Conservation (phyloP, 116 monocot genomes). For the Trichopus zeylanicus region DNA sequence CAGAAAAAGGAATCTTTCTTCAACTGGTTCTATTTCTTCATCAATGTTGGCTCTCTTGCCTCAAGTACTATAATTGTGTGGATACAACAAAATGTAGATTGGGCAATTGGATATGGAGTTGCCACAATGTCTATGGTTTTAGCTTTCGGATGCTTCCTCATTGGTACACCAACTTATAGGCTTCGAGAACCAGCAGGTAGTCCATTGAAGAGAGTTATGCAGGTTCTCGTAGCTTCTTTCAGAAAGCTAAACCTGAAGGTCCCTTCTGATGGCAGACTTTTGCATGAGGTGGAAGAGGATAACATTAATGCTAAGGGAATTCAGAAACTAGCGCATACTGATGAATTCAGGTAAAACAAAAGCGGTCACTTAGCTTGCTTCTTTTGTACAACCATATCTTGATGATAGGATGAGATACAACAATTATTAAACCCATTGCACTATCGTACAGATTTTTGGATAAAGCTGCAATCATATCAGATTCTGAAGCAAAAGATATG, state of each 20-base stretch:
- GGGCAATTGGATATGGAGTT: slow-evolving; percentile 38
- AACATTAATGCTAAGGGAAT: not conserved
- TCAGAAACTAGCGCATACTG: slow-evolving; percentile 8
- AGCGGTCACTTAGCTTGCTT: too few species aligned
- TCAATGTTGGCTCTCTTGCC: slow-evolving; percentile 23
- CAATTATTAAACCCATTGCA: too few species aligned
- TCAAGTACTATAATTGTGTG: slow-evolving; percentile 42
- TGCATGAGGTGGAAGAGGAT: slow-evolving; percentile 13
- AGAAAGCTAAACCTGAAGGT: slow-evolving; percentile 5
- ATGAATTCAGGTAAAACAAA: slow-evolving; percentile 24
- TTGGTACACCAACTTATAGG: slow-evolving; percentile 15
- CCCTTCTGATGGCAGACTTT: not conserved
- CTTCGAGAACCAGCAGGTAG: slow-evolving; percentile 15
- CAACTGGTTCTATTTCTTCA: slow-evolving; percentile 44
- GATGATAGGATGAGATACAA: too few species aligned
- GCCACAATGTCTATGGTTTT: slow-evolving; percentile 19
- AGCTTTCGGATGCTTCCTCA: slow-evolving; percentile 18
- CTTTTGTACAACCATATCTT: too few species aligned
- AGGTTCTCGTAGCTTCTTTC: slow-evolving; percentile 22
- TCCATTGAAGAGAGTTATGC: slow-evolving; percentile 17
- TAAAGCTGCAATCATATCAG: slow-evolving; percentile 23
- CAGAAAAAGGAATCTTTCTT: slow-evolving; percentile 39
- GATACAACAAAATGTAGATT: slow-evolving; percentile 37
- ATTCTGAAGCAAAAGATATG: slow-evolving; percentile 9
- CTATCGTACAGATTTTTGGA: slow-evolving; percentile 27